Evolutionary conservation across 345 rosid species (phyloP).

Genomic region (Rhizophora apiculata): DNA sequence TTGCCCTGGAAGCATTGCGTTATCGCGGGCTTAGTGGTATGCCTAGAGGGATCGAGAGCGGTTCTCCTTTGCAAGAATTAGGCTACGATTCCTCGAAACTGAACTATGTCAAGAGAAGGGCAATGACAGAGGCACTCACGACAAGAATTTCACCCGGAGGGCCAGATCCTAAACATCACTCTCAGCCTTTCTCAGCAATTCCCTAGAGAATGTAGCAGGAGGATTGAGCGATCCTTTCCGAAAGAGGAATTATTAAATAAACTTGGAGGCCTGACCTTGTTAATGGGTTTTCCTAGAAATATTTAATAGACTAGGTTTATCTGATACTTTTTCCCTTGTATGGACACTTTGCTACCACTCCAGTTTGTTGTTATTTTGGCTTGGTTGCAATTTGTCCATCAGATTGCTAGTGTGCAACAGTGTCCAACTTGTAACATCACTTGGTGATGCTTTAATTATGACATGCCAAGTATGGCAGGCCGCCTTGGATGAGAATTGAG

Average conservation of each 20-base stretch:
- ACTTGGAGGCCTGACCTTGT: background rate
- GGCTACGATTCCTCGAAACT: constrained; percentile 19
- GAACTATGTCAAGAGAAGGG: constrained; percentile 11
- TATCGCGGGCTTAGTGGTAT: constrained; percentile 11
- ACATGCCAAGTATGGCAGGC: too few relatives aligned
- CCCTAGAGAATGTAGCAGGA: constrained; percentile 1
- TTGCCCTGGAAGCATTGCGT: constrained; percentile 12
- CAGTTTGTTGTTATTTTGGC: too few relatives aligned
- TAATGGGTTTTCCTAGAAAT: background rate
- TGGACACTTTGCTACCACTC: too few relatives aligned
- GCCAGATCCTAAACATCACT: constrained; percentile 37
- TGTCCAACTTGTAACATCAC: too few relatives aligned
- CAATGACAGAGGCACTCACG: background rate
- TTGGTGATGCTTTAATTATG: too few relatives aligned
- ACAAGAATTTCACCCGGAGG: constrained; percentile 38
- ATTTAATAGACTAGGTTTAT: background rate
- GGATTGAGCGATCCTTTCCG: background rate
- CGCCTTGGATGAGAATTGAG: too few relatives aligned
- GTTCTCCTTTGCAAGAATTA: constrained; percentile 13
- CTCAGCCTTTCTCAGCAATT: constrained; percentile 6
- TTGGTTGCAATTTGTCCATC: too few relatives aligned
- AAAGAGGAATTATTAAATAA: background rate
- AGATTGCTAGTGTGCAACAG: too few relatives aligned
- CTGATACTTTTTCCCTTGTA: background rate
- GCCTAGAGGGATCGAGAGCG: constrained; percentile 21